phyloP scores from a whole-genome alignment of 2,329 filamentous ascomycete genomes.

The Xylariaceae sp. region DNA sequence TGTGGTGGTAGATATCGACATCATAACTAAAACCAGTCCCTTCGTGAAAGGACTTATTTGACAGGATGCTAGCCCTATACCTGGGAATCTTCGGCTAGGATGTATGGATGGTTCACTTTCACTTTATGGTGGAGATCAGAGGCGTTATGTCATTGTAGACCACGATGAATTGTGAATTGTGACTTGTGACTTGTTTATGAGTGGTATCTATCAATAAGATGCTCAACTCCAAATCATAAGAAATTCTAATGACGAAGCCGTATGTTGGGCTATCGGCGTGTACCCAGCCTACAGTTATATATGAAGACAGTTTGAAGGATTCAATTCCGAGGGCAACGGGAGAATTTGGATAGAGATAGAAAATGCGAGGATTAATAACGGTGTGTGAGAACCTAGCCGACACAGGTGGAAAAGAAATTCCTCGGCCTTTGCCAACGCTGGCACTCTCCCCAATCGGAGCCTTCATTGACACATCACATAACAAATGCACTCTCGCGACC shows the following conservation, averaged over 20 bases:
- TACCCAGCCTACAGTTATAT: neutral
- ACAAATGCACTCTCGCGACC: conserved; percentile 21
- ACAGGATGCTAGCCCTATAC: too few species aligned
- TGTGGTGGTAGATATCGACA: conserved; percentile 29
- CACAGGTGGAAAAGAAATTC: conserved; percentile 19
- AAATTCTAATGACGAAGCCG: neutral
- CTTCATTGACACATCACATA: conserved; percentile 13
- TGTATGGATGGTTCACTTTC: conserved; percentile 12
- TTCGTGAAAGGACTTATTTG: too few species aligned
- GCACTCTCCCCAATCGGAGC: conserved; percentile 18
- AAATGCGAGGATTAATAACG: conserved; percentile 1
- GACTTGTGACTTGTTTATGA: too few species aligned
- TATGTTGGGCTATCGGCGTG: neutral
- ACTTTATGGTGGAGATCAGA: conserved; percentile 7
- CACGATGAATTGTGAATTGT: conserved; percentile 15
- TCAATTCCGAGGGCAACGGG: neutral
- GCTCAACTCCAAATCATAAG: neutral
- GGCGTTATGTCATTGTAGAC: neutral
- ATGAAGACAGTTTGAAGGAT: neutral
- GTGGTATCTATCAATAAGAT: conserved; percentile 8
- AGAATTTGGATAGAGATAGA: conserved; percentile 1
- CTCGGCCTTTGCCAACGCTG: neutral
- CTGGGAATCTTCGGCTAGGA: neutral
- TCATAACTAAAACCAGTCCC: too few species aligned
- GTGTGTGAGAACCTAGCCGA: conserved; percentile 4